Percentiles rank a stretch among this genome's conserved stretches.
phyloP scores from a whole-genome alignment of 176 grass and related monocot species.

The Carex cristatella region DNA sequence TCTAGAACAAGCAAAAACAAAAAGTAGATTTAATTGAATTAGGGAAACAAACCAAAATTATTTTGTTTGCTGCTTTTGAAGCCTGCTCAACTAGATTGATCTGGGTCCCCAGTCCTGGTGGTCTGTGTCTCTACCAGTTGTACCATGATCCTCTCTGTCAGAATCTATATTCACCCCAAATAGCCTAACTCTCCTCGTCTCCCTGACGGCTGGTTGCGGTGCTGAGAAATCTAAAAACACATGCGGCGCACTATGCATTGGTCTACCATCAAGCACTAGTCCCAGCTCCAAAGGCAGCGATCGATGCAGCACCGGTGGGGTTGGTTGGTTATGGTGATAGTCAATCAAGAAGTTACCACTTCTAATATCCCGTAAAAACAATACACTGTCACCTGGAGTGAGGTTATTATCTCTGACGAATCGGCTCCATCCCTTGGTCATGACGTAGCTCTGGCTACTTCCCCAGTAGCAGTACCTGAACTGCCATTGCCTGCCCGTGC shows the following conservation, averaged over 20 bases:
- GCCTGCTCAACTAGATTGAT: constrained; percentile 16
- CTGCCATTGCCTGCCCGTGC: constrained; percentile 34
- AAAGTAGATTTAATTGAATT: background rate
- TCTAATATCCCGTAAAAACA: constrained; percentile 36
- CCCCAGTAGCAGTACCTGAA: constrained; percentile 81
- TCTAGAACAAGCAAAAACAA: constrained; percentile 1
- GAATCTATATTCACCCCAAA: constrained; percentile 67
- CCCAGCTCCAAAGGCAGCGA: constrained; percentile 5
- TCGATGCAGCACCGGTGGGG: constrained; percentile 27
- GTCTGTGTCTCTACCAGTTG: background rate
- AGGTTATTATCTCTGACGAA: constrained; percentile 56
- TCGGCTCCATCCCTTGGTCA: constrained; percentile 80
- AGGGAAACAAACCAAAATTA: constrained; percentile 22
- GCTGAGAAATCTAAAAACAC: constrained; percentile 6
- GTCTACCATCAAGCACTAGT: background rate
- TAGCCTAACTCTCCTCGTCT: constrained; percentile 42
- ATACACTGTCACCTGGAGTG: constrained; percentile 48
- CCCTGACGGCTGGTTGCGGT: background rate
- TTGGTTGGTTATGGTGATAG: constrained; percentile 20
- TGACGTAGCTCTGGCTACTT: constrained; percentile 81
- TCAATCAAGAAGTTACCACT: constrained; percentile 12
- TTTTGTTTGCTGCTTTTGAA: background rate
- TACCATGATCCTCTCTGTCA: background rate
- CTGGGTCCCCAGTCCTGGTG: constrained; percentile 19
- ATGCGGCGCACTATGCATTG: background rate